Conservation (phyloP, 1,139 yeast genomes). For the Blastobotrys ciferrii region DNA sequence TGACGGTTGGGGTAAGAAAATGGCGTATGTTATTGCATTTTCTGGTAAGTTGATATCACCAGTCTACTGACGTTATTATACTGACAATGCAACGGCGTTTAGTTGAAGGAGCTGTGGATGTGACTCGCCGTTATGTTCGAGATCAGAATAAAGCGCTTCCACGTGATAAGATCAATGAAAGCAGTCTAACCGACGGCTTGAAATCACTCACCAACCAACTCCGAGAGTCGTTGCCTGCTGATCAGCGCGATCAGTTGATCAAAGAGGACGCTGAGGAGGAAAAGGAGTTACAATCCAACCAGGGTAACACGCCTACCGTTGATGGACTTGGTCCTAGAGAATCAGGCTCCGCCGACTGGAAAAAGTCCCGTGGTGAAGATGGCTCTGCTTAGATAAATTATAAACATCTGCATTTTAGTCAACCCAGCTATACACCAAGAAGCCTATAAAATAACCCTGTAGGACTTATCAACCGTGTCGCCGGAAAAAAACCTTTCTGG, state of each 20-base stretch:
- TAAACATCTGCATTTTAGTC: not conserved
- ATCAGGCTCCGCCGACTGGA: constrained; percentile 79
- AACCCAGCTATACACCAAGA: not conserved
- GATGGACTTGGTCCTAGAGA: constrained; percentile 46
- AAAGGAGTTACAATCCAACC: constrained; percentile 36
- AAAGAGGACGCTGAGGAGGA: constrained; percentile 45
- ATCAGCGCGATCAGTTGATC: constrained; percentile 35
- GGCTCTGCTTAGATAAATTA: constrained; percentile 40
- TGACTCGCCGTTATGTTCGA: constrained; percentile 66
- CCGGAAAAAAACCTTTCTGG: no score
- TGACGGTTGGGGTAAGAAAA: constrained; percentile 87
- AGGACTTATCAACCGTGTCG: not conserved
- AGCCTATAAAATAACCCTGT: not conserved
- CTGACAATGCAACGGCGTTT: not conserved
- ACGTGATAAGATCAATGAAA: constrained; percentile 47
- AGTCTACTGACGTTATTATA: not conserved
- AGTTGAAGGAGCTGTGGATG: constrained; percentile 58
- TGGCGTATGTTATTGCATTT: constrained; percentile 82
- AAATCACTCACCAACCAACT: constrained; percentile 41
- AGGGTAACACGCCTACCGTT: constrained; percentile 19
- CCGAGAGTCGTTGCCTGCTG: constrained; percentile 38
- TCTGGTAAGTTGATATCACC: constrained; percentile 35
- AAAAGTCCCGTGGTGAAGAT: constrained; percentile 68
- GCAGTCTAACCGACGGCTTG: constrained; percentile 42
- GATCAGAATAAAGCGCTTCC: constrained; percentile 51